These are phyloP conservation scores for Seminavis robusta DNA, from an alignment of 108 stramenopile species.

Conservation along the genomic window DNA sequence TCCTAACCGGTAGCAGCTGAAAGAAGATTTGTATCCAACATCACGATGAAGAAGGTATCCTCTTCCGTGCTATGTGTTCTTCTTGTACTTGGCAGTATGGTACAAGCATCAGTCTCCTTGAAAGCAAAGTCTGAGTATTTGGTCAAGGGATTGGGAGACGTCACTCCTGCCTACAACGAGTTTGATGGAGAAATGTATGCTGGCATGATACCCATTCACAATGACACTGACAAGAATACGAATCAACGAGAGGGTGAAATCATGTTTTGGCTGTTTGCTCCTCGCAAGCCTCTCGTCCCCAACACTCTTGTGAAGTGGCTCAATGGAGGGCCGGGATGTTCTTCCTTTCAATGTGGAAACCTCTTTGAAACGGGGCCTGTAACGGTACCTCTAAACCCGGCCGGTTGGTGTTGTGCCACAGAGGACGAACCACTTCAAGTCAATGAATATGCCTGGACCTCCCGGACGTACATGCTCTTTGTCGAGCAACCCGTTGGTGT, in stretches of 20 bases:
- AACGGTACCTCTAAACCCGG: constrained; percentile 18
- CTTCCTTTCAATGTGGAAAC: constrained; percentile 41
- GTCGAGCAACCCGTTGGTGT: constrained; percentile 63
- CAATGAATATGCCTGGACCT: constrained; percentile 42
- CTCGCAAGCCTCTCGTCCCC: background rate
- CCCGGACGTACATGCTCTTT: constrained; percentile 11
- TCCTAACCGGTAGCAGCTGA: too few species aligned
- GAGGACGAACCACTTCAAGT: constrained; percentile 1
- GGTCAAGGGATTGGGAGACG: constrained; percentile 31
- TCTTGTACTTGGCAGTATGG: too few species aligned
- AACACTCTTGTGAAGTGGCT: constrained; percentile 5
- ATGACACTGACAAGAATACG: too few species aligned
- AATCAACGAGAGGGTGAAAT: constrained; percentile 3
- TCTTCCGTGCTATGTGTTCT: too few species aligned
- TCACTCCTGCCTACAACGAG: constrained; percentile 26
- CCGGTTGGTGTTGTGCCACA: constrained; percentile 15
- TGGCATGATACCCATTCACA: constrained; percentile 31
- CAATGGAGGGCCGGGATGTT: constrained; percentile 37
- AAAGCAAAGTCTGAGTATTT: too few species aligned
- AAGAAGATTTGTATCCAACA: too few species aligned
- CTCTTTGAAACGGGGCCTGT: constrained; percentile 50
- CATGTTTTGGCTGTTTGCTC: constrained; percentile 32
- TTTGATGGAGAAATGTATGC: constrained; percentile 48
- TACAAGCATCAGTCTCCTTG: too few species aligned
- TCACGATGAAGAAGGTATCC: too few species aligned